phyloP scores from a whole-genome alignment of 2,329 filamentous ascomycete species.

The Trichophyton mentagrophytes region DNA sequence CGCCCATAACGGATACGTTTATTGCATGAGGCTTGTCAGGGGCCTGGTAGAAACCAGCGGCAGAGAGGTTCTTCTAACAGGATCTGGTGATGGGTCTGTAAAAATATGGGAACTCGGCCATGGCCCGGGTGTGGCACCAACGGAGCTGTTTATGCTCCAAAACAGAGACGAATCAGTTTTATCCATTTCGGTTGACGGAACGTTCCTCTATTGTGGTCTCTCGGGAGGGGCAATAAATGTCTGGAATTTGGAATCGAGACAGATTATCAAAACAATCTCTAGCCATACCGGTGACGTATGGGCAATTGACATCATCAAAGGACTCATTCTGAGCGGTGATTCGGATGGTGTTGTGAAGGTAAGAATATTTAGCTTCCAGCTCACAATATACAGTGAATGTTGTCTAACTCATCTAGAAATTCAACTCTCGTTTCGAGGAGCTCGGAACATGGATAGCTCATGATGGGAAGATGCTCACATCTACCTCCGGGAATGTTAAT shows the following conservation, averaged over 20 bases:
- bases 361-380: constrained; percentile 23
- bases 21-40: constrained; percentile 80
- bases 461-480: constrained; percentile 74
- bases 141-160: constrained; percentile 55
- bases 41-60: constrained; percentile 61
- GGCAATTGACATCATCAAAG: constrained; percentile 72
- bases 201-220: constrained; percentile 84
- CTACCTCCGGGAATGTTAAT: constrained; percentile 57
- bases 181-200: constrained; percentile 74
- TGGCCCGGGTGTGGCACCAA: constrained; percentile 47
- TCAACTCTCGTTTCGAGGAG: constrained; percentile 72
- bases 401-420: constrained; percentile 39
- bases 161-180: constrained; percentile 54
- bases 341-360: constrained; percentile 78
- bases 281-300: constrained; percentile 71
- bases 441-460: constrained; percentile 71
- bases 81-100: constrained; percentile 84
- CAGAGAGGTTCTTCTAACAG: constrained; percentile 72
- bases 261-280: constrained; percentile 76
- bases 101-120: constrained; percentile 77
- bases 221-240: constrained; percentile 80
- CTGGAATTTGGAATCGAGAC: constrained; percentile 91
- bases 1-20: constrained; percentile 89
- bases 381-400: not conserved
- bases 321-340: constrained; percentile 76